Conservation (phyloP, 2,329 filamentous ascomycete genomes). For the Nemania sp. region DNA sequence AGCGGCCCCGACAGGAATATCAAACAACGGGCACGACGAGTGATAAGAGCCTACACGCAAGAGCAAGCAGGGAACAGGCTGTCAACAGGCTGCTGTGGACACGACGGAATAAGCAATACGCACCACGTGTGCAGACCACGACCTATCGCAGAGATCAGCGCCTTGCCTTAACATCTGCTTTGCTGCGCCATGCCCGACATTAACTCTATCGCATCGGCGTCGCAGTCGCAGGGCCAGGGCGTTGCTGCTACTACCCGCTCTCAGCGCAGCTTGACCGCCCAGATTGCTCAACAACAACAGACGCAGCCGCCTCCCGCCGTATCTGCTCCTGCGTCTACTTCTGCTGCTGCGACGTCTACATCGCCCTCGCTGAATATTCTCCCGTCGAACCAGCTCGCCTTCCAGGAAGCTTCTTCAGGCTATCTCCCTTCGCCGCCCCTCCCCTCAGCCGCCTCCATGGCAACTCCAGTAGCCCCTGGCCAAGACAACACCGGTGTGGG, state of each 20-base stretch:
- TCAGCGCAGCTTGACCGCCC: slow-evolving; percentile 50
- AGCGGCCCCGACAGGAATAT: too few species aligned
- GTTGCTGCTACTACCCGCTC: slow-evolving; percentile 48
- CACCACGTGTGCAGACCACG: too few species aligned
- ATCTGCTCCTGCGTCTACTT: too few species aligned
- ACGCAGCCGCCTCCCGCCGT: slow-evolving; percentile 23
- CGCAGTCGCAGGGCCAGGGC: slow-evolving; percentile 34
- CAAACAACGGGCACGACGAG: too few species aligned
- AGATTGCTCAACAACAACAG: slow-evolving; percentile 39
- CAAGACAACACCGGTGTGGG: slow-evolving; percentile 52
- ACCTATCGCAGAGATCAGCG: too few species aligned
- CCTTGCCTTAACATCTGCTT: background rate
- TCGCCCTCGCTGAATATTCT: slow-evolving; percentile 58
- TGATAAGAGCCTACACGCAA: too few species aligned
- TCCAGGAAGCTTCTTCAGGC: slow-evolving; percentile 47
- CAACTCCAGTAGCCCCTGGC: too few species aligned
- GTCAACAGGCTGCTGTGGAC: too few species aligned
- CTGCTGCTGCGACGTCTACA: slow-evolving; percentile 31
- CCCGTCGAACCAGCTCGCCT: slow-evolving; percentile 53
- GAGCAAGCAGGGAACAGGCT: too few species aligned
- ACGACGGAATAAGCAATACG: too few species aligned
- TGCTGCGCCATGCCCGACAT: slow-evolving; percentile 46
- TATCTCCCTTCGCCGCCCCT: slow-evolving; percentile 40
- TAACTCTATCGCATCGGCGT: slow-evolving; percentile 54
- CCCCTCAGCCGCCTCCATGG: background rate